Evolutionary conservation across 805 yeast species (phyloP).

Genomic region (Brettanomyces naardenensis): DNA sequence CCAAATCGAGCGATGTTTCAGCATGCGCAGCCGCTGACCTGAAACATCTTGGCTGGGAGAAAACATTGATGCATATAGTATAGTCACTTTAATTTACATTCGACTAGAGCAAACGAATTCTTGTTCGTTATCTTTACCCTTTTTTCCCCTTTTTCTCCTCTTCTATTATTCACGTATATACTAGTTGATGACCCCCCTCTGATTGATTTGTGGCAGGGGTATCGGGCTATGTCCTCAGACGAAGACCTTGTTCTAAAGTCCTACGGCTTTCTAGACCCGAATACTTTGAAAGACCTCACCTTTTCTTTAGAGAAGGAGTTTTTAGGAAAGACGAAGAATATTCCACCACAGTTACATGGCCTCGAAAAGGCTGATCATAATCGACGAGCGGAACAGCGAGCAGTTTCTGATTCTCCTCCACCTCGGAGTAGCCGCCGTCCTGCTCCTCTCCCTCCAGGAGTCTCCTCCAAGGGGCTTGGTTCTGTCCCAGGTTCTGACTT

Average conservation of each 20-base stretch:
- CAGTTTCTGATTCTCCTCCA: no score
- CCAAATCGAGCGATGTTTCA: no score
- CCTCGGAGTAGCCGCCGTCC: neutral
- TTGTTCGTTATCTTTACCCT: neutral
- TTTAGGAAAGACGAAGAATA: neutral
- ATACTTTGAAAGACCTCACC: neutral
- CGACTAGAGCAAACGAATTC: no score
- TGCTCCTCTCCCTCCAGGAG: neutral
- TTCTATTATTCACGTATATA: neutral
- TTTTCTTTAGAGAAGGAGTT: neutral
- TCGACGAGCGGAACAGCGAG: neutral
- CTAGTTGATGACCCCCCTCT: no score
- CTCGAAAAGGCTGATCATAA: neutral
- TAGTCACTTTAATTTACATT: no score
- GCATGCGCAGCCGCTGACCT: no score
- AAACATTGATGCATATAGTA: no score
- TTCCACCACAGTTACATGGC: conserved; percentile 1
- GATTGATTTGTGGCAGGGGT: no score
- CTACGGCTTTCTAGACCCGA: conserved; percentile 1
- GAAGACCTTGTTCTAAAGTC: conserved; percentile 2
- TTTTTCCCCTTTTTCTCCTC: neutral
- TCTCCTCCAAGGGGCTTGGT: no score
- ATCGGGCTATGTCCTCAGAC: neutral
- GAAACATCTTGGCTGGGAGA: no score
- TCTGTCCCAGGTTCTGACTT: no score